Percentiles rank a stretch among this genome's conserved stretches.
These are phyloP conservation scores for Eucalyptus tenuipes DNA, from an alignment of 345 rosid species.

Conservation along the genomic window DNA sequence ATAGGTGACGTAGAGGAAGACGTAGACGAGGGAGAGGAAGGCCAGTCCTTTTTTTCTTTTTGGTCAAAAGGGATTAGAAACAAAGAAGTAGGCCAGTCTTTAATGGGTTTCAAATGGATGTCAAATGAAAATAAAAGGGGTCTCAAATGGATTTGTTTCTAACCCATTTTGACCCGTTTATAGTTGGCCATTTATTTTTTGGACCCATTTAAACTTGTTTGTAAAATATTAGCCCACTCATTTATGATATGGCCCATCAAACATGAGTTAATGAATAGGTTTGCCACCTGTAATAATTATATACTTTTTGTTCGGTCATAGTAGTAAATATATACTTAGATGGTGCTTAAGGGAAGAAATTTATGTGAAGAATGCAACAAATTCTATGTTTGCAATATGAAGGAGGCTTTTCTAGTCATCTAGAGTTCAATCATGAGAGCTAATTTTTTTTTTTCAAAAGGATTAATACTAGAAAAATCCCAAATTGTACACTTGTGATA, in stretches of 20 bases:
- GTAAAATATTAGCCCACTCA: not conserved
- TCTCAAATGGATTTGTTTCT: not conserved
- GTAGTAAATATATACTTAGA: too few species aligned
- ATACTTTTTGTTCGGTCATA: not conserved
- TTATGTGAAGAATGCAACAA: not conserved
- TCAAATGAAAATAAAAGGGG: not conserved
- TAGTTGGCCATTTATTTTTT: not conserved
- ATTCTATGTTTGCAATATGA: not conserved
- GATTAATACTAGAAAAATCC: too few species aligned
- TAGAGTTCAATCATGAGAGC: not conserved
- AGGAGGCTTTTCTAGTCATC: not conserved
- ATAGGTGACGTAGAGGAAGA: constrained; percentile 13
- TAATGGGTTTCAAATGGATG: not conserved
- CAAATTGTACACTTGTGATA: too few species aligned
- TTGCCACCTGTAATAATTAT: not conserved
- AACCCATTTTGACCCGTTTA: not conserved
- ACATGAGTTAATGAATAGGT: too few species aligned
- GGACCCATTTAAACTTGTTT: not conserved
- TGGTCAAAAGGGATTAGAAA: too few species aligned
- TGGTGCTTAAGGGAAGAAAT: not conserved
- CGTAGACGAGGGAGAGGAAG: constrained; percentile 28
- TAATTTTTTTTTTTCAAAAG: too few species aligned
- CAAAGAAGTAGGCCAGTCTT: constrained; percentile 24
- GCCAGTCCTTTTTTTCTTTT: too few species aligned
- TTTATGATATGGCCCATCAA: not conserved